Conservation (phyloP, 1,284 basidiomycete species). For the Somion occarium region DNA sequence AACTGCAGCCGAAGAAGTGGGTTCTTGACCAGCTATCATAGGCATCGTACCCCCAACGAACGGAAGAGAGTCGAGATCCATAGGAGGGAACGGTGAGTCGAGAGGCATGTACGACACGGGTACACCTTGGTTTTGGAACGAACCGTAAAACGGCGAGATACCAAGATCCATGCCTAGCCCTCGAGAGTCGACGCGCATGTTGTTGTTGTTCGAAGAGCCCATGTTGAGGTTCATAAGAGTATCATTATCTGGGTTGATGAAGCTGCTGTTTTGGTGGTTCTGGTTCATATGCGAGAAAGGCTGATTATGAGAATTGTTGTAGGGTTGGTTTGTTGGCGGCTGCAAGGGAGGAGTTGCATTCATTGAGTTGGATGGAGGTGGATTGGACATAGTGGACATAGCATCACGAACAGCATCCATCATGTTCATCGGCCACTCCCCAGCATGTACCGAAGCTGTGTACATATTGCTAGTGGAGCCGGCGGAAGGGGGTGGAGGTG, state of each 20-base stretch:
- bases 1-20: slow-evolving; percentile 9
- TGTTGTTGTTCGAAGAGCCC: neutral
- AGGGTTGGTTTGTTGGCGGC: neutral
- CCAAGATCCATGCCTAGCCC: neutral
- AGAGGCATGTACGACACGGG: neutral
- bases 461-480: neutral
- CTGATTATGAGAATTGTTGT: neutral
- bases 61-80: neutral
- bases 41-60: neutral
- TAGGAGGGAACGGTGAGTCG: neutral
- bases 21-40: neutral
- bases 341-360: neutral
- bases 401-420: neutral
- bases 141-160: neutral
- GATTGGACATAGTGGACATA: neutral
- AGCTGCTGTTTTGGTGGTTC: neutral
- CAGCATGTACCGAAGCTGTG: neutral
- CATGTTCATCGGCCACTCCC: neutral
- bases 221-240: neutral
- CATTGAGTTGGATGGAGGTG: neutral
- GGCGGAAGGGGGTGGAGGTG: neutral
- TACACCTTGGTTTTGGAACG: neutral
- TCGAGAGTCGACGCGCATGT: neutral
- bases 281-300: neutral
- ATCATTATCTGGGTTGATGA: neutral